Evolutionary conservation across 345 rosid species (phyloP), one percentile per base, ranked within the genome.

Genomic region (Arabis hirsuta): DNA sequence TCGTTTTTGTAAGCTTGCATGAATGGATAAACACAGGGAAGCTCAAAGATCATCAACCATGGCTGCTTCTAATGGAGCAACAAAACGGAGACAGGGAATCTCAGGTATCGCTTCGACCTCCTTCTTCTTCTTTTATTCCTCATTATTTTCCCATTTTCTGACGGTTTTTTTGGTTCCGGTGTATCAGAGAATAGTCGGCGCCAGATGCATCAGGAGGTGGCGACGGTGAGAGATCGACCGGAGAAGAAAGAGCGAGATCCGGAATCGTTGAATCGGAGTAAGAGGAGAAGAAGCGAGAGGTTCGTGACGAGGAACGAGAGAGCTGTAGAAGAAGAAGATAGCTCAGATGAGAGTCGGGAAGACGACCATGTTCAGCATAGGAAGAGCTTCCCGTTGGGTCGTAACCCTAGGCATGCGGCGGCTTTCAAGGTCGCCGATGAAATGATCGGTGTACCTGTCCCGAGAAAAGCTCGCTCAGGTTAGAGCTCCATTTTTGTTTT

Each of bases 381-480:
- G 62, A 76, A 51, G 76, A 76, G 67, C 43, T 34, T 48, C 36
- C 63, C 73, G 31, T 51, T 73, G 42, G 20, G 59, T 73, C 65
- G 78, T 48, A 9, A 47, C 16, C 47, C 63, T 1, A 67, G 56
- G 48, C 73, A 52, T 53, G 79, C 70, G 44, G 8, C 72, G 39
- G 32, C 76, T 34, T 52, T 47, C 38, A 83, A 62, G 68, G 71
- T 68, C 32, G 54, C 79, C 24, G 82, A 82, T 51, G 87, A 82
- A 76, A 76, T 82, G 80, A 82, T 86, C 71, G 84, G 83, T 34
- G 85, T 81, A 43, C 55, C 78, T 31, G 82, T 88, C 14, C 93
- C 93, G 8, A 81, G 90, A 65, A 85, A 86, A 68, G 84, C 90
- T 75, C 92, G 90, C 34, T 85, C 92, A 75, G 88, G 85, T 82